These are phyloP conservation scores for Malus hybrid DNA, from an alignment of 331 rosid genomes.

Conservation along the genomic window DNA sequence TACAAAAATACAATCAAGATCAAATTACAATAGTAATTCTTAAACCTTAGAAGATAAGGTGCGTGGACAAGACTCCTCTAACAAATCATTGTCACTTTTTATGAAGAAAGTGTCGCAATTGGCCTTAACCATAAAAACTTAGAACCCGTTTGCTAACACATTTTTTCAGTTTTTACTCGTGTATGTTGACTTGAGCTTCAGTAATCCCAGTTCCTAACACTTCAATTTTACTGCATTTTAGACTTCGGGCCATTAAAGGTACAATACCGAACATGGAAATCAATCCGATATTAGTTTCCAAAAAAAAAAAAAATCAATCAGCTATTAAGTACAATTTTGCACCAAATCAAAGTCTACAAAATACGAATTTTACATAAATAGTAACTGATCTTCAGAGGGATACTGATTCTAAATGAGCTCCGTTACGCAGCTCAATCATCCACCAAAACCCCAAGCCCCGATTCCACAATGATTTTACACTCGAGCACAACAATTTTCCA, in stretches of 20 bases:
- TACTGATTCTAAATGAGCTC: background rate
- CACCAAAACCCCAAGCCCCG: conserved; percentile 15
- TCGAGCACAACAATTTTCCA: background rate
- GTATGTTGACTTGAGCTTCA: too few relatives aligned
- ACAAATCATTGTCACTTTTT: too few relatives aligned
- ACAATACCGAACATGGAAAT: too few relatives aligned
- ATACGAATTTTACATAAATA: background rate
- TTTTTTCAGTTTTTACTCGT: too few relatives aligned
- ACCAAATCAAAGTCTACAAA: background rate
- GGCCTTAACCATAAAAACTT: too few relatives aligned
- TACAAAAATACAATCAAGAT: too few relatives aligned
- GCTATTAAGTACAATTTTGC: background rate
- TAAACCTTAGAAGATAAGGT: too few relatives aligned
- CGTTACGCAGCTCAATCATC: conserved; percentile 13
- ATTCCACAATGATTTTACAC: background rate
- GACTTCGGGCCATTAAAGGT: background rate
- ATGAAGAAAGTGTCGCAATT: too few relatives aligned
- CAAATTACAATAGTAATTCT: too few relatives aligned
- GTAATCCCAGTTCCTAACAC: background rate
- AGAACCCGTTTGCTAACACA: too few relatives aligned
- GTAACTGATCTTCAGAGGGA: background rate
- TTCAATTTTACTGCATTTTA: background rate
- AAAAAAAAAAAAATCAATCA: background rate
- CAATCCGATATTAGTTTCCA: background rate
- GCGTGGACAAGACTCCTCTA: too few relatives aligned